Base-by-base conservation (phyloP, 1,284 basidiomycete genomes). In the Tremellales sp. region DNA sequence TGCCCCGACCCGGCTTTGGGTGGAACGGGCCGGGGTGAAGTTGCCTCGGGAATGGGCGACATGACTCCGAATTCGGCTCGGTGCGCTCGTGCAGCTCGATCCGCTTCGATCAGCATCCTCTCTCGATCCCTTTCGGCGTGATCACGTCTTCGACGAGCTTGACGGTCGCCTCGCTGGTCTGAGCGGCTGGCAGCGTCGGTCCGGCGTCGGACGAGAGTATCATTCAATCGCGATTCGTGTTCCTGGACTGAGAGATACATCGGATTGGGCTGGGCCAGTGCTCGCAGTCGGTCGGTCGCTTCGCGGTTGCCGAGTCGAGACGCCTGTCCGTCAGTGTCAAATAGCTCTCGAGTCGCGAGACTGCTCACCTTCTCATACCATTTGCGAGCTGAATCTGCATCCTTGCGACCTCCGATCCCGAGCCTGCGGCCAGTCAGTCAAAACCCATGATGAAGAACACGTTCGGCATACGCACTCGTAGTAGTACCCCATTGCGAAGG, bases 401-500 rank as follows among this genome's bases (percentile, higher is more conserved):
- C 65, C 40, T 55, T 58, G 12, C 53, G 40, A 10, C 62, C 64
- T 10, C 67, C 67, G 10, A 70, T 66, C 12, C 67, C 67, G 11
- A 66, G 47, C 46, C 67, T 68, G 37, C 40, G 7, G 21, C 29
- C 21, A 29, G 17, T 25, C 21, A 24, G 13, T 19, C 10, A 15
- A 49, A 36, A 46, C 23, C 21, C 10, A 27, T 21, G n/a, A 22
- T 17, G 10, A 31, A 24, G n/a, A 23, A 25, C 15, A 4, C 4
- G n/a, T 4, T 11, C 13, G 21, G 3, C 21, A 6, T 3, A 57
- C 67, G 58, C 47, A 69, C 67, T 70, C 67, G 43, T 54, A 63
- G 40, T 68, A 68, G 68, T 97, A 97, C 0, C 90, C 93, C 81
- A 97, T 84, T 0, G 92, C 92, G 69, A 97, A 97, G 70, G 93